Percentiles rank a stretch among this genome's conserved stretches.
Conservation (phyloP, 352 stramenopile species). For the Pythium pyrilobum region DNA sequence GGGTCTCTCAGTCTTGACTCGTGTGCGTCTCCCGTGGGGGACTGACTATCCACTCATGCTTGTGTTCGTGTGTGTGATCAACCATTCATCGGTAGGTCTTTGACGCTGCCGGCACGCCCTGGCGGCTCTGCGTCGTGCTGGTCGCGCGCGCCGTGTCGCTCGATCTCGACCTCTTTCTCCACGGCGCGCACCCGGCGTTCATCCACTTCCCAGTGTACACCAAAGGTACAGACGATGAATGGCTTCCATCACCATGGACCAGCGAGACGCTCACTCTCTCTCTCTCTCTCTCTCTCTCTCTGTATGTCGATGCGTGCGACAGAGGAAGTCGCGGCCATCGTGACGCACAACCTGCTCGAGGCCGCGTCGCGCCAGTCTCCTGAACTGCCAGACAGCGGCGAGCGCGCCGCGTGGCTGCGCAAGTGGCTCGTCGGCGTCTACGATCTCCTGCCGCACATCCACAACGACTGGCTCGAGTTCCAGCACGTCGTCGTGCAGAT, state of each 20-base stretch:
- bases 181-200: constrained; percentile 15
- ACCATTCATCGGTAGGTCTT: constrained; percentile 10
- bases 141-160: constrained; percentile 63
- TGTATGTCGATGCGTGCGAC: too few relatives aligned
- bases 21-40: too few relatives aligned
- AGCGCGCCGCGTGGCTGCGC: constrained; percentile 8
- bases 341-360: constrained; percentile 10
- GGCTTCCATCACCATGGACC: too few relatives aligned
- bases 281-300: too few relatives aligned
- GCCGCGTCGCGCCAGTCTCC: not conserved
- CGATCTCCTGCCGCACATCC: constrained; percentile 16
- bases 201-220: constrained; percentile 21
- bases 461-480: constrained; percentile 34
- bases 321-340: constrained; percentile 20
- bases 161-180: constrained; percentile 40
- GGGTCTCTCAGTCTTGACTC: constrained; percentile 2
- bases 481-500: constrained; percentile 23
- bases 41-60: too few relatives aligned
- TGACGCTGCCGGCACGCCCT: constrained; percentile 29
- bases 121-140: constrained; percentile 56
- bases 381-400: constrained; percentile 1
- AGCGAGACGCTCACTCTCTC: too few relatives aligned
- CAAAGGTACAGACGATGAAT: constrained; percentile 15
- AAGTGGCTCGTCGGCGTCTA: constrained; percentile 21
- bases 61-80: not conserved